Evolutionary conservation across 345 rosid species (phyloP).

Genomic region (Triadica sebifera): DNA sequence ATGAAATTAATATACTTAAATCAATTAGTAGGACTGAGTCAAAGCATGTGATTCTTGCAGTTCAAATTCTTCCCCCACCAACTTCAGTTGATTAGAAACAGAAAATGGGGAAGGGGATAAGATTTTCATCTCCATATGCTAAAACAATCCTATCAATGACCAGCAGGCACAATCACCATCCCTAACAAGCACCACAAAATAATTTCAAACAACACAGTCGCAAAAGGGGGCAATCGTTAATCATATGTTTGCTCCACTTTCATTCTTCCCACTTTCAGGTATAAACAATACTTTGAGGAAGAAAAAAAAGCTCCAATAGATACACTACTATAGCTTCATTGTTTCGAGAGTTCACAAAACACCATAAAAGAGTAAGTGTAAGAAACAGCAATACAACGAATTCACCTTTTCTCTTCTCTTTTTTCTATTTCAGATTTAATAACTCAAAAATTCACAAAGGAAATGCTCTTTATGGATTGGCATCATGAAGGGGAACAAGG

Average conservation of each 20-base stretch:
- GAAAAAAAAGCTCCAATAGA: background rate
- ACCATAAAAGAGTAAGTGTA: slow-evolving; percentile 21
- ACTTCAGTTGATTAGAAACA: no score
- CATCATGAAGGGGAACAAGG: background rate
- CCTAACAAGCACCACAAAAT: background rate
- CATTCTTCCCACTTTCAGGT: no score
- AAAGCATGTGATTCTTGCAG: no score
- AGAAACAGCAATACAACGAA: no score
- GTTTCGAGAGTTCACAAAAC: background rate
- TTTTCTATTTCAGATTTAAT: slow-evolving; percentile 15
- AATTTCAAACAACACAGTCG: slow-evolving; percentile 41
- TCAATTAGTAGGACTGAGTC: no score
- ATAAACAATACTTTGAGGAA: no score
- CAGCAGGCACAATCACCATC: background rate
- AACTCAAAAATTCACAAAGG: slow-evolving; percentile 24
- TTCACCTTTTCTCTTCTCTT: slow-evolving; percentile 14
- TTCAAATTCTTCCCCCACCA: slow-evolving; percentile 22
- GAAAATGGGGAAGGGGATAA: no score
- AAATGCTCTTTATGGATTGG: slow-evolving; percentile 2
- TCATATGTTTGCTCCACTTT: background rate
- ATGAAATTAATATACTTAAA: no score
- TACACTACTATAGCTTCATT: slow-evolving; percentile 1
- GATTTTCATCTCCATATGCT: background rate
- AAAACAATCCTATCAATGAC: background rate
- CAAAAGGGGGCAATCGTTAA: slow-evolving; percentile 10